phyloP scores from a whole-genome alignment of 1,139 yeast species.

The Entelexis paramagnoliae region DNA sequence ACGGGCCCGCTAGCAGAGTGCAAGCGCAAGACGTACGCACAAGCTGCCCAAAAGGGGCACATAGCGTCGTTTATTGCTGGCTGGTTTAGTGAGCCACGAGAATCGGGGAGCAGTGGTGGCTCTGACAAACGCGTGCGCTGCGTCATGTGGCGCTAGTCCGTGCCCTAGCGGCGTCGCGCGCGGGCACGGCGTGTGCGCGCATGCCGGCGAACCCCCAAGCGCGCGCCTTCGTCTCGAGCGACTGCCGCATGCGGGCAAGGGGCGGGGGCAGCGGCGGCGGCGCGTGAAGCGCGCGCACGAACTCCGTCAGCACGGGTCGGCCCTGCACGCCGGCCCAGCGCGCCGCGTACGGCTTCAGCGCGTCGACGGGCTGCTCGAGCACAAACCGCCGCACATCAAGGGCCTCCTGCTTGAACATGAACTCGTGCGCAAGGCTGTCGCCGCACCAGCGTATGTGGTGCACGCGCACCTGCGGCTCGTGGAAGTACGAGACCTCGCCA shows the following conservation, averaged over 20 bases:
- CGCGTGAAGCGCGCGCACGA: background rate
- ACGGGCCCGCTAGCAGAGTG: no score
- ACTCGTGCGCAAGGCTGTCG: background rate
- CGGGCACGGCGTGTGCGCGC: background rate
- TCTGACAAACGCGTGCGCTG: no score
- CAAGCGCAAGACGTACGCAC: no score
- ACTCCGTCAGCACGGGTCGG: constrained; percentile 1
- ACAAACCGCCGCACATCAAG: constrained; percentile 12
- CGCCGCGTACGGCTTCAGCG: background rate
- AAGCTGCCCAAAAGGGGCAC: no score
- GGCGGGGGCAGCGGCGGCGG: background rate
- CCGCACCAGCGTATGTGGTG: background rate
- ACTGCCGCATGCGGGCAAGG: background rate
- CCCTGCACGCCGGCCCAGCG: background rate
- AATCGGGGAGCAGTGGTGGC: no score
- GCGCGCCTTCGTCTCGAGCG: background rate
- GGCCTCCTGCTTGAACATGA: constrained; percentile 10
- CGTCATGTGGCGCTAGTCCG: constrained; percentile 4
- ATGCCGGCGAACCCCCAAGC: background rate
- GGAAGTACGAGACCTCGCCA: constrained; percentile 9
- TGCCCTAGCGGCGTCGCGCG: background rate
- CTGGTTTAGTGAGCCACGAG: no score
- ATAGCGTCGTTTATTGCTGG: no score
- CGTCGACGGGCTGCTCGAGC: constrained; percentile 14
- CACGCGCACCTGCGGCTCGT: constrained; percentile 10